A percentile compares a stretch with the other conserved stretches of the same genome.
phyloP scores from a whole-genome alignment of 23 red algal genomes.

The Gracilariopsis chorda region DNA sequence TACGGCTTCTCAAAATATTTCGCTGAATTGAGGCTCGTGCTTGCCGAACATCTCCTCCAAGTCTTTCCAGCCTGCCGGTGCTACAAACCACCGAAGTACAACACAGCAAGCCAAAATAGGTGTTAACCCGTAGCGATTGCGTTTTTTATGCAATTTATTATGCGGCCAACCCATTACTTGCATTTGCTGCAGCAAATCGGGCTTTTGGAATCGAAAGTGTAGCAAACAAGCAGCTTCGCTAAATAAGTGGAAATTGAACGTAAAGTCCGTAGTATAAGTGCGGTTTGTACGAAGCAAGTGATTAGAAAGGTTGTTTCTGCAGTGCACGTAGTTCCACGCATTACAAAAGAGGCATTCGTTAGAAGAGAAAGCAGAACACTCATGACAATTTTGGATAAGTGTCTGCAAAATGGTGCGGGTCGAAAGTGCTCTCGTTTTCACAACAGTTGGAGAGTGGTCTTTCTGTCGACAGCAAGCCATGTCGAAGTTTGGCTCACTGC shows the following conservation, averaged over 20 bases:
- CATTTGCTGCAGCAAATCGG: not conserved
- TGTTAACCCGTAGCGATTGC: not conserved
- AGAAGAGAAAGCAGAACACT: too few species aligned
- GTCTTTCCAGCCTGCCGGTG: not conserved
- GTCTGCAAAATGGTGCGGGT: too few species aligned
- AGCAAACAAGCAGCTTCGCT: not conserved
- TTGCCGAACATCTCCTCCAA: not conserved
- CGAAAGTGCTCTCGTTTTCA: too few species aligned
- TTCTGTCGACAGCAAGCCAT: too few species aligned
- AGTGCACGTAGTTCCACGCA: too few species aligned
- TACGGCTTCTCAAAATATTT: constrained; percentile 7
- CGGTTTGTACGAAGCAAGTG: too few species aligned
- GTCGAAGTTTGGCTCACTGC: too few species aligned
- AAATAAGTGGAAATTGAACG: not conserved
- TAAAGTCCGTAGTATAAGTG: not conserved
- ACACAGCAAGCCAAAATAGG: not conserved
- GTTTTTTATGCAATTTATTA: not conserved
- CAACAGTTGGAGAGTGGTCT: too few species aligned
- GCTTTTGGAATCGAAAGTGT: constrained; percentile 4
- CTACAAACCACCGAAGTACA: not conserved
- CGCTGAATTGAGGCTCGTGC: not conserved
- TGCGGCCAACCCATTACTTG: not conserved
- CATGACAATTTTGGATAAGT: too few species aligned
- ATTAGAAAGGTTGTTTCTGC: too few species aligned
- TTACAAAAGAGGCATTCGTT: too few species aligned